Base-by-base conservation (phyloP, 2,329 filamentous ascomycete species). In the Penicillium freii region DNA sequence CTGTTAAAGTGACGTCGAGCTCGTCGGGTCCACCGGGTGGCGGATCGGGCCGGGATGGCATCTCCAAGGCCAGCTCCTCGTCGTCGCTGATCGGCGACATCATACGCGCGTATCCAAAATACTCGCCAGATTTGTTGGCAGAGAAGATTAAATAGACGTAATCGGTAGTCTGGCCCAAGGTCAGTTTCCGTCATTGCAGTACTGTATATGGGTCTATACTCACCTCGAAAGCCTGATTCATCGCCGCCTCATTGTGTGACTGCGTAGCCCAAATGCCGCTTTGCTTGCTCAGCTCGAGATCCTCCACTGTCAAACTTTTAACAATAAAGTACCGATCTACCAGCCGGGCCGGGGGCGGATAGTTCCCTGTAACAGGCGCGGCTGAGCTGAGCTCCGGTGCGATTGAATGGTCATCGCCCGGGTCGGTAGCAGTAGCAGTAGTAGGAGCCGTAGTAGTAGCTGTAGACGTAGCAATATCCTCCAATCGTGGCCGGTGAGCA, bases 81-180 rank as follows among this genome's bases (percentile, higher is more conserved):
- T 96, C 89, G 54, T 92, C 84, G 65, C 89, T 87, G 67, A 97
- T 96, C 4, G 86, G 80, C 23, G 93, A 96, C 10, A 82, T 79
- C 93, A 97, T 97, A 38, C 89, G 86, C 21, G 92, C 93, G 69
- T 96, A 97, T 21, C 93, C 93, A 75, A 94, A 97, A 71, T 97
- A 97, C 74, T 97, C 93, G 13, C 93, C 93, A 0, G 93, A 97
- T 70, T 97, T 97, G 75, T 97, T 97, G 13, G 93, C 93, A 1
- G 93, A 97, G 73, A 97, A 97, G 15, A 97, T 85, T 31, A 97
- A 80, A 69, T 92, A 97, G 1, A 97, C 92, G 67, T 89, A 90
- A 52, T 95, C 90, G 15, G 87, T 85, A 10, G 81, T 79, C 92
- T 96, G 19, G 3, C n/a, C 8, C 15, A 21, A 36, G 17, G 29